phyloP scores from a whole-genome alignment of 2,329 filamentous ascomycete species.

The Colletotrichum siamense region DNA sequence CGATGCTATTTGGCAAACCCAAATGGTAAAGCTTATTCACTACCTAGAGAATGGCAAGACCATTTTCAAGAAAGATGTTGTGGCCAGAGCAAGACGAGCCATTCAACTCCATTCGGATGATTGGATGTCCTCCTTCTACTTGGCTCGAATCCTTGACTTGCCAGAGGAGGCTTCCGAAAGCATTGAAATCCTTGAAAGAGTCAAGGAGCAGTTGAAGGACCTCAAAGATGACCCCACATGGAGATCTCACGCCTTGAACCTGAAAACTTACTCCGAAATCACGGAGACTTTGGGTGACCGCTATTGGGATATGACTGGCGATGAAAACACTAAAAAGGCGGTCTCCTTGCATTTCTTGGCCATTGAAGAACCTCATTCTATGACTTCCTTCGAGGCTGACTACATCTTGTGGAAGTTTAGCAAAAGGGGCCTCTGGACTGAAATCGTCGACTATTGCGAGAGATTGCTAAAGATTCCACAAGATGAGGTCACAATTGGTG shows the following conservation, averaged over 20 bases:
- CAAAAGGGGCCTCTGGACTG: not conserved
- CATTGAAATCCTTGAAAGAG: not conserved
- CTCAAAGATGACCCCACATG: not conserved
- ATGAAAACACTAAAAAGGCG: not conserved
- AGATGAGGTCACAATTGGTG: not conserved
- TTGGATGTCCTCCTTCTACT: not conserved
- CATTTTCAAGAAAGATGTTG: not conserved
- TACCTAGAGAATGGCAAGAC: not conserved
- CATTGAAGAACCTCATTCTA: not conserved
- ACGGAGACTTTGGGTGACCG: not conserved
- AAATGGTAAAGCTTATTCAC: not conserved
- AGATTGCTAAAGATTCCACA: not conserved
- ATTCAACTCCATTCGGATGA: not conserved
- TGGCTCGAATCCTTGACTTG: not conserved
- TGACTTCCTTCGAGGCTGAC: too few relatives aligned
- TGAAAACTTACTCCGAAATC: not conserved
- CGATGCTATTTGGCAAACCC: not conserved
- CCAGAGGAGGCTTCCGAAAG: not conserved
- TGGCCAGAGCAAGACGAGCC: not conserved
- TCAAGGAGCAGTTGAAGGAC: not conserved
- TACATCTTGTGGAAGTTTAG: too few relatives aligned
- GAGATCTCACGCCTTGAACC: not conserved
- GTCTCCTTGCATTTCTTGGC: not conserved
- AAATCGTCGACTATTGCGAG: not conserved
- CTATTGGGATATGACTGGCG: not conserved